These are phyloP conservation scores for Kwoniella sp. DNA, from an alignment of 768 basidiomycete species.

Conservation along the genomic window DNA sequence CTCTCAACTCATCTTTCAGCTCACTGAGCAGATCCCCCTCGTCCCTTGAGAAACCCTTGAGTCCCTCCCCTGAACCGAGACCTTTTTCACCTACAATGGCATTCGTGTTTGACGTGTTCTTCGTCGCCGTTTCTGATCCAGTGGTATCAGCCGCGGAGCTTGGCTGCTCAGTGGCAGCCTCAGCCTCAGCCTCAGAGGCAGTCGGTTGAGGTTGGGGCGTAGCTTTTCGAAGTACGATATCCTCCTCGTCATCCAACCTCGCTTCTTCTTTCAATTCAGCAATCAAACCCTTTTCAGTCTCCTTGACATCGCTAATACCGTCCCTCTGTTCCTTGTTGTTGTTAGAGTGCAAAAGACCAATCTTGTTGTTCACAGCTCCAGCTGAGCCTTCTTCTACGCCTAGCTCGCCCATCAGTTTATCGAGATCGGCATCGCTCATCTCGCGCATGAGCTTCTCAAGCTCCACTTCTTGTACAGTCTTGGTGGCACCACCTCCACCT, in stretches of 20 bases:
- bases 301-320: slow-evolving; percentile 10
- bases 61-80: slow-evolving; percentile 7
- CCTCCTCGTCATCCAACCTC: slow-evolving; percentile 14
- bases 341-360: not conserved
- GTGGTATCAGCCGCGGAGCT: not conserved
- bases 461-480: slow-evolving; percentile 36
- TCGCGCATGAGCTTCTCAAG: slow-evolving; percentile 46
- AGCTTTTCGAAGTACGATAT: not conserved
- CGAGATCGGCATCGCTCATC: slow-evolving; percentile 44
- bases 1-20: slow-evolving; percentile 4
- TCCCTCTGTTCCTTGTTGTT: not conserved
- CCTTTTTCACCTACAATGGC: not conserved
- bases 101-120: not conserved
- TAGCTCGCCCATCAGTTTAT: slow-evolving; percentile 33
- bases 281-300: slow-evolving; percentile 10
- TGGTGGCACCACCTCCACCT: not conserved
- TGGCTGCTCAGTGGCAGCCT: too few species aligned
- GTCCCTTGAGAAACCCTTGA: not conserved
- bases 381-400: slow-evolving; percentile 13
- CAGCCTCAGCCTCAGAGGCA: not conserved
- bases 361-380: not conserved
- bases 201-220: not conserved
- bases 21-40: slow-evolving; percentile 6
- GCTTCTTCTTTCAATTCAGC: slow-evolving; percentile 14
- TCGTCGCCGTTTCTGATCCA: not conserved